Percentiles rank a stretch among this genome's conserved stretches.
These are phyloP conservation scores for Syzygium syzygioides DNA, from an alignment of 441 rosid genomes.

Conservation along the genomic window DNA sequence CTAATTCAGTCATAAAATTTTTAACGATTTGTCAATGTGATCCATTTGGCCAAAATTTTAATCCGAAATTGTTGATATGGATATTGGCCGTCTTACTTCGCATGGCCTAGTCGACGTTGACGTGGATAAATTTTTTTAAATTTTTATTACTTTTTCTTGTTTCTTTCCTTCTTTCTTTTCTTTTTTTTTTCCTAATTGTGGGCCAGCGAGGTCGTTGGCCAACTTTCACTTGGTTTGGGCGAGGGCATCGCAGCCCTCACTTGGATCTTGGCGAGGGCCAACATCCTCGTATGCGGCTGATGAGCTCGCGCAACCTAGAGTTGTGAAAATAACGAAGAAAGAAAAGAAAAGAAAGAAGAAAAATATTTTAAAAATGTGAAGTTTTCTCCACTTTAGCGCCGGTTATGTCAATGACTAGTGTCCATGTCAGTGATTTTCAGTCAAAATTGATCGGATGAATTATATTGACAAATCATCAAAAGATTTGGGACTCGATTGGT, in stretches of 20 bases:
- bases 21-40: not conserved
- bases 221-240: too few species aligned
- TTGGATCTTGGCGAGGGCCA: too few species aligned
- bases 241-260: too few species aligned
- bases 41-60: not conserved
- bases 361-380: not conserved
- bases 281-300: too few species aligned
- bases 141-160: not conserved
- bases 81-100: rapidly evolving
- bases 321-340: not conserved
- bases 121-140: not conserved
- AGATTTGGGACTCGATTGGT: rapidly evolving
- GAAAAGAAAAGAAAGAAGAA: not conserved
- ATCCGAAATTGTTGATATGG: not conserved
- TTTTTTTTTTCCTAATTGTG: not conserved
- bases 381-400: rapidly evolving
- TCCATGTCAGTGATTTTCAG: rapidly evolving
- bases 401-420: rapidly evolving
- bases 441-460: rapidly evolving
- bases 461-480: not conserved
- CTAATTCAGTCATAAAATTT: not conserved
- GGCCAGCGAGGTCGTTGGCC: rapidly evolving
- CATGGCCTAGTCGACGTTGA: rapidly evolving
- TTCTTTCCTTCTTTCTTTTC: not conserved
- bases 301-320: too few species aligned